phyloP scores from a whole-genome alignment of 768 basidiomycete genomes.

The Leccinum aurantiacum region DNA sequence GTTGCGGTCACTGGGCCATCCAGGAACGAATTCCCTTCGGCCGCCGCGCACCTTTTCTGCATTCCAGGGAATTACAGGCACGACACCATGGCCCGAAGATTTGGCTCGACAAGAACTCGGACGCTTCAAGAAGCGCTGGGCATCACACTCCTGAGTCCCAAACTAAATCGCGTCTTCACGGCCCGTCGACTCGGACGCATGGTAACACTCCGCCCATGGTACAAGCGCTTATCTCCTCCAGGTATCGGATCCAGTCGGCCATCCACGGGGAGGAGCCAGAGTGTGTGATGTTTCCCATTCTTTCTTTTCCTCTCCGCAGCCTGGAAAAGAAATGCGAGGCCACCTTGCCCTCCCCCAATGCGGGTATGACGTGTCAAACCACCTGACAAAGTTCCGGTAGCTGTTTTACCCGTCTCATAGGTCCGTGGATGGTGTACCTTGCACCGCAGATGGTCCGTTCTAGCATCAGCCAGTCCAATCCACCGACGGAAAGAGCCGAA shows the following conservation, averaged over 20 bases:
- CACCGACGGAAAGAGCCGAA: background rate
- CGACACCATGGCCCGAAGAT: conserved; percentile 8
- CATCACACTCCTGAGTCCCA: conserved; percentile 4
- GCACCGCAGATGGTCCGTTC: conserved; percentile 5
- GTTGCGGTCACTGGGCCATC: conserved; percentile 20
- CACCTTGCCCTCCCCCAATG: conserved; percentile 2
- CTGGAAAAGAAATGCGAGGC: conserved; percentile 2
- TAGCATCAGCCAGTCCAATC: conserved; percentile 6
- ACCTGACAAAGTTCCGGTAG: background rate
- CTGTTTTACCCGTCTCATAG: background rate
- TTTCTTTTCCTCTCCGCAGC: background rate
- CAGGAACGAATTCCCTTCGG: conserved; percentile 28
- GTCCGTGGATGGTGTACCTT: background rate
- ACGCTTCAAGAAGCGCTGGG: conserved; percentile 15
- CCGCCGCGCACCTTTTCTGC: conserved; percentile 26
- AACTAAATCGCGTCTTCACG: conserved; percentile 12
- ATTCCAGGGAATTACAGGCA: conserved; percentile 25
- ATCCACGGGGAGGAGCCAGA: background rate
- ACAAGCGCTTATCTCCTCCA: conserved; percentile 8
- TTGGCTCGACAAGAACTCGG: conserved; percentile 10
- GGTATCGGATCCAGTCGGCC: conserved; percentile 9
- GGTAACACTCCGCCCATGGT: background rate
- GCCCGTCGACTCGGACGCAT: background rate
- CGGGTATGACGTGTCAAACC: background rate
- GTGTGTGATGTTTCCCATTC: background rate